Conservation (phyloP, 108 stramenopile genomes). For the Skeletonema costatum region DNA sequence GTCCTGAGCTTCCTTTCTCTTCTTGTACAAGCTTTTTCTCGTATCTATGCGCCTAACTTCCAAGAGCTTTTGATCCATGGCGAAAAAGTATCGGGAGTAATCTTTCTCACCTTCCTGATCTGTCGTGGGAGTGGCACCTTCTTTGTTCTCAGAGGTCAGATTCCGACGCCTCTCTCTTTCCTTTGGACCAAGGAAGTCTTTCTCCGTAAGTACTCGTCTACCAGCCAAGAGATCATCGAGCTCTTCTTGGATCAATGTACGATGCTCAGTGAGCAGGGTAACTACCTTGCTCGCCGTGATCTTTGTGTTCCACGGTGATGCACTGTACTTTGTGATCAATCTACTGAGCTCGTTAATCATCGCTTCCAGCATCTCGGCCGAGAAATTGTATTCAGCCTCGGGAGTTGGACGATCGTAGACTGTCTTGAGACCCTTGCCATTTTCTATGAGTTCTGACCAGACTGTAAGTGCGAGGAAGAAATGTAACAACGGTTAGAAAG, state of each 20-base stretch:
- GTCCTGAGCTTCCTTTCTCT: background rate
- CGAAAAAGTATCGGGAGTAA: background rate
- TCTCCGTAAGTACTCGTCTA: slow-evolving; percentile 12
- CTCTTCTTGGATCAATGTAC: slow-evolving; percentile 17
- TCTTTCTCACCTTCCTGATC: background rate
- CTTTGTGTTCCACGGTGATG: slow-evolving; percentile 24
- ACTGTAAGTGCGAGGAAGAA: background rate
- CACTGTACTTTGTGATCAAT: slow-evolving; percentile 36
- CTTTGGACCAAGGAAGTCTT: slow-evolving; percentile 25
- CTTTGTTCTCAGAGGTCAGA: background rate
- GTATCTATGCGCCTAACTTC: background rate
- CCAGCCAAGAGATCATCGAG: slow-evolving; percentile 31
- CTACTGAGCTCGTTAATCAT: slow-evolving; percentile 29
- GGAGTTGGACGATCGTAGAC: background rate
- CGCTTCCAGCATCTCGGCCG: slow-evolving; percentile 20
- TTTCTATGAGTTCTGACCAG: slow-evolving; percentile 30
- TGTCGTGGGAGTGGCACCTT: no score
- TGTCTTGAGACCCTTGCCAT: slow-evolving; percentile 22
- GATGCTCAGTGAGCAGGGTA: slow-evolving; percentile 23
- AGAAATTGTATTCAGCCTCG: background rate
- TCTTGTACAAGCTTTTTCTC: background rate
- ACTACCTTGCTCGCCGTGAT: slow-evolving; percentile 26
- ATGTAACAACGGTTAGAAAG: no score
- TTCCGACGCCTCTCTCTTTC: slow-evolving; percentile 3
- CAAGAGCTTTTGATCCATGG: background rate